Percentiles rank a stretch among this genome's conserved stretches.
Evolutionary conservation across 1,284 basidiomycete genomes (phyloP).

Genomic region (Malassezia cuniculi): DNA sequence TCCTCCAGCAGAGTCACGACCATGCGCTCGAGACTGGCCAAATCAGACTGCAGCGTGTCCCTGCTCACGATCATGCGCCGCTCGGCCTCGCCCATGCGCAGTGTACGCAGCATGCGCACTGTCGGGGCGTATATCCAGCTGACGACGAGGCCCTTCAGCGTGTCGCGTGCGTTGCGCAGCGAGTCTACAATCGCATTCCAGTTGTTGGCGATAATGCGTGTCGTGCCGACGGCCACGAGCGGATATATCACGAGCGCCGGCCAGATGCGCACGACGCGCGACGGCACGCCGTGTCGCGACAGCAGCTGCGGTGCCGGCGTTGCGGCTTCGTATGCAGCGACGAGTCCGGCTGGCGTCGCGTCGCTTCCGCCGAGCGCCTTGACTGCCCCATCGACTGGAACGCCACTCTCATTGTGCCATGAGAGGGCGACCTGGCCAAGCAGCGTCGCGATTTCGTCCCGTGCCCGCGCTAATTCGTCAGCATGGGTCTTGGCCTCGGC

Average conservation of each 20-base stretch:
- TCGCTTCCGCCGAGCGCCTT: no score
- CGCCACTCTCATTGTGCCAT: no score
- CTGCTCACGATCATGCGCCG: constrained; percentile 56
- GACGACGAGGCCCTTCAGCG: constrained; percentile 60
- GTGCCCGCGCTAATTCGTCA: no score
- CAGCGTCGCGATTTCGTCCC: no score
- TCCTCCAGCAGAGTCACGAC: constrained; percentile 70
- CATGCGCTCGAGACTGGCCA: constrained; percentile 86
- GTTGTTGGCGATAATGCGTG: constrained; percentile 21
- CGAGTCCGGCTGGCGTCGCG: no score
- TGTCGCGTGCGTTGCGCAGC: constrained; percentile 57
- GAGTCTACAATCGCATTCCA: constrained; percentile 44
- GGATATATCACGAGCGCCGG: constrained; percentile 33
- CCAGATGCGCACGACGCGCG: constrained; percentile 24
- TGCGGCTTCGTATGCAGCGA: constrained; percentile 3
- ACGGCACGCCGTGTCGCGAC: constrained; percentile 21
- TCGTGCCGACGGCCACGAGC: constrained; percentile 14
- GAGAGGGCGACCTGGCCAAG: no score
- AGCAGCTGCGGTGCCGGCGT: constrained; percentile 5
- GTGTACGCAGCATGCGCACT: constrained; percentile 67
- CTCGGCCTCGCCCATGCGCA: constrained; percentile 61
- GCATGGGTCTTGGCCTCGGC: no score
- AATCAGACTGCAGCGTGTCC: constrained; percentile 65
- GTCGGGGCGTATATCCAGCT: constrained; percentile 80
- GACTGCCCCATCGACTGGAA: no score